phyloP scores from a whole-genome alignment of 2,329 filamentous ascomycete species.

The Zasmidium cellare region DNA sequence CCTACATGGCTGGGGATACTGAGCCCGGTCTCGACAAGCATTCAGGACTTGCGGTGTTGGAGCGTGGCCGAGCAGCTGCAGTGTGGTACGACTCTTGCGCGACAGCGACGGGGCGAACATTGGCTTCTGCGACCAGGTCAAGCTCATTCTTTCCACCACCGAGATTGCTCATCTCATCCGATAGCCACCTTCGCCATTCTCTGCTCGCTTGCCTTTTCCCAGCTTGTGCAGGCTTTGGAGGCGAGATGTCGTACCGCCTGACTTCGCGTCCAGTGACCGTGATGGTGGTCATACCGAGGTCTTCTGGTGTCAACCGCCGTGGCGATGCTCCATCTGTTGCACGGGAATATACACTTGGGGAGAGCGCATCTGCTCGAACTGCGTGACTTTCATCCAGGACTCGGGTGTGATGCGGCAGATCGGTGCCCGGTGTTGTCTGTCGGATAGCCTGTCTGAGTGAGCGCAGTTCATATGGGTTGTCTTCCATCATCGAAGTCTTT shows the following conservation, averaged over 20 bases:
- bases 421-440: conserved; percentile 15
- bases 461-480: conserved; percentile 35
- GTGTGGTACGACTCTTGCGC: not conserved
- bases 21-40: conserved; percentile 9
- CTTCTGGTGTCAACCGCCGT: conserved; percentile 29
- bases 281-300: conserved; percentile 39
- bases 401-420: conserved; percentile 24
- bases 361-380: conserved; percentile 23
- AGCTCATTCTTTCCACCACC: not conserved
- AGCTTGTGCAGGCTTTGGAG: conserved; percentile 19
- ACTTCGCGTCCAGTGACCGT: conserved; percentile 47
- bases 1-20: conserved; percentile 17
- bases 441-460: conserved; percentile 20
- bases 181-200: conserved; percentile 51
- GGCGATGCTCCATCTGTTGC: conserved; percentile 41
- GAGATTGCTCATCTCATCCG: conserved; percentile 42
- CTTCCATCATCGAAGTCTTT: conserved; percentile 19
- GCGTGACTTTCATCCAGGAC: conserved; percentile 1
- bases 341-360: conserved; percentile 50
- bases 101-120: not conserved
- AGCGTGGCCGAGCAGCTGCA: not conserved
- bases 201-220: conserved; percentile 35
- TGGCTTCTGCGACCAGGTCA: not conserved
- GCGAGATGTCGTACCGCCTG: conserved; percentile 42
- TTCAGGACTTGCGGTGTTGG: not conserved